phyloP scores from a whole-genome alignment of 371 early-diverging fungal species.

The Nematocida ausubeli region DNA sequence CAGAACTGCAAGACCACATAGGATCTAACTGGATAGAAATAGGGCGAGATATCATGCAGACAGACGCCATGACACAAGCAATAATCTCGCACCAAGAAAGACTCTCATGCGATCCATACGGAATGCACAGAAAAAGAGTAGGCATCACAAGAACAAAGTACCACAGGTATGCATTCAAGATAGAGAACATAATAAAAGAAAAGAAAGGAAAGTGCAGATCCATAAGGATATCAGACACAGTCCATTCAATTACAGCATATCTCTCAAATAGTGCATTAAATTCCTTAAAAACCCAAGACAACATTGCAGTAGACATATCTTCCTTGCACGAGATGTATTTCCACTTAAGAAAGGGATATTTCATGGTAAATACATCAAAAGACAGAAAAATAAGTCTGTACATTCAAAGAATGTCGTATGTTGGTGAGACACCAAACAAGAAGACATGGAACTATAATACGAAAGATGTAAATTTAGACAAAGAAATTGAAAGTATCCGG shows the following conservation, averaged over 20 bases:
- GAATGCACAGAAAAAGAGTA: not conserved
- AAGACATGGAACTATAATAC: not conserved
- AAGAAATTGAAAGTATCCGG: not conserved
- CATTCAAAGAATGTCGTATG: conserved; percentile 4
- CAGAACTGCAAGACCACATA: not conserved
- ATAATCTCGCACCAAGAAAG: not conserved
- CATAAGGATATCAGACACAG: conserved; percentile 11
- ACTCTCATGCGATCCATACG: conserved; percentile 1
- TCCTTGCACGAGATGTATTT: not conserved
- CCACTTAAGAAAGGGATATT: not conserved
- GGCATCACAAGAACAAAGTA: not conserved
- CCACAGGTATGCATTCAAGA: not conserved
- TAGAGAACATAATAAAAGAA: not conserved
- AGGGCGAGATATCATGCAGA: conserved; percentile 22
- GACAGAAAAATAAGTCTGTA: not conserved
- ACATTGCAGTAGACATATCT: not conserved
- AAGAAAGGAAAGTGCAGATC: not conserved
- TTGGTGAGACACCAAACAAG: not conserved
- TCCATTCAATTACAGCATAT: conserved; percentile 11
- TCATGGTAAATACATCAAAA: not conserved
- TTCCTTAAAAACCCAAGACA: not conserved
- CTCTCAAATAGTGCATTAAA: not conserved
- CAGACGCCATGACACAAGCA: not conserved
- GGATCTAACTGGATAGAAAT: conserved; percentile 27
- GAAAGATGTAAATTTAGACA: not conserved